Conservation (phyloP, 371 early-diverging fungal genomes). For the Zopfochytrium polystomum region DNA sequence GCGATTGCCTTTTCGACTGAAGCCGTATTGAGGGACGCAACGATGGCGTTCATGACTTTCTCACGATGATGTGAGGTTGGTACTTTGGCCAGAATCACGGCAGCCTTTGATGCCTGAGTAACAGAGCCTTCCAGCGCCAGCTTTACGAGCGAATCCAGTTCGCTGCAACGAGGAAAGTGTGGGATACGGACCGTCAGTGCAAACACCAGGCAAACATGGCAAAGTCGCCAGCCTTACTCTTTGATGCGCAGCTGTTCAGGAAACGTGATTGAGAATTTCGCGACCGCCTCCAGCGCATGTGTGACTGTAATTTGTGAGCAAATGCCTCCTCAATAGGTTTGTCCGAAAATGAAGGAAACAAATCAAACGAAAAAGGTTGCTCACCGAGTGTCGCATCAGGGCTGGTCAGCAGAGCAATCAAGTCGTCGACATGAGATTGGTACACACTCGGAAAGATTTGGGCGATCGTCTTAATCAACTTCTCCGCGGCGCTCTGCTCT, state of each 20-base stretch:
- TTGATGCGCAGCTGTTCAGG: too few species aligned
- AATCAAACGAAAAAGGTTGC: not conserved
- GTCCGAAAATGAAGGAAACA: not conserved
- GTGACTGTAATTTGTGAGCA: constrained; percentile 44
- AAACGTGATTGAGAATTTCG: constrained; percentile 58
- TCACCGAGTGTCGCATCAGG: constrained; percentile 36
- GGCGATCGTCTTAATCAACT: constrained; percentile 51
- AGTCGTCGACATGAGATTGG: constrained; percentile 35
- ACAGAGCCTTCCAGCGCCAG: constrained; percentile 50
- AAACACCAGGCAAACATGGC: constrained; percentile 15
- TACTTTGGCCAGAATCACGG: constrained; percentile 31
- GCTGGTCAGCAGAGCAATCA: constrained; percentile 33
- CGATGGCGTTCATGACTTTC: constrained; percentile 10
- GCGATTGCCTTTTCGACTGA: constrained; percentile 1
- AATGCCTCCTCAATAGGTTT: too few species aligned
- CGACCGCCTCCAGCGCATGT: constrained; percentile 61
- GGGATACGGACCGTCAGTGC: not conserved
- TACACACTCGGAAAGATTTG: constrained; percentile 47
- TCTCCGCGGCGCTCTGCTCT: constrained; percentile 53
- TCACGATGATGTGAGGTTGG: not conserved
- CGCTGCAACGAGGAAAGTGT: constrained; percentile 1
- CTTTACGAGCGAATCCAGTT: constrained; percentile 37
- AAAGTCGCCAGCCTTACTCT: constrained; percentile 30
- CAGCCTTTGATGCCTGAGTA: constrained; percentile 44
- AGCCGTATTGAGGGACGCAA: not conserved